A percentile compares a stretch with the other conserved stretches of the same genome.
These are phyloP conservation scores for Bruguiera gymnorhiza DNA, from an alignment of 345 rosid species.

Conservation along the genomic window DNA sequence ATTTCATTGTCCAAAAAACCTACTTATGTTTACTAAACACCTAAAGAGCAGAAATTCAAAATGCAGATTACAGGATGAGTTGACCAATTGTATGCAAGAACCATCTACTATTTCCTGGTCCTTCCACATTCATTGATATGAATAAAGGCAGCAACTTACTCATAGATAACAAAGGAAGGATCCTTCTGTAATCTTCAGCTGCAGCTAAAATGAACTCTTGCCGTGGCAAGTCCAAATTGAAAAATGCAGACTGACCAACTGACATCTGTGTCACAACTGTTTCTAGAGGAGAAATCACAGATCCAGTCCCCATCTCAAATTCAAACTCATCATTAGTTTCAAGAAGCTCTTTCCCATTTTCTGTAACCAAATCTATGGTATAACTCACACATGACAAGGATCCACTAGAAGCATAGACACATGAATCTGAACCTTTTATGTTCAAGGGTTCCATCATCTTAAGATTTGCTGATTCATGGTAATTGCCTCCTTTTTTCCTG, in stretches of 20 bases:
- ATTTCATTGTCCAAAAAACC: too few relatives aligned
- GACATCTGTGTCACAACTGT: slow-evolving; percentile 68
- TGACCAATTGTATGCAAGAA: slow-evolving; percentile 11
- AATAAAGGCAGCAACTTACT: slow-evolving; percentile 39
- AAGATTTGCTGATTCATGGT: slow-evolving; percentile 20
- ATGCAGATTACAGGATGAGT: slow-evolving; percentile 3
- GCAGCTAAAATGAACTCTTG: slow-evolving; percentile 63
- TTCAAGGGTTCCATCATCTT: slow-evolving; percentile 23
- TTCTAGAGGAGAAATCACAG: slow-evolving; percentile 59
- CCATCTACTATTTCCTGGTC: neutral
- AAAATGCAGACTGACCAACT: slow-evolving; percentile 72
- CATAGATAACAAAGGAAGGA: slow-evolving; percentile 42
- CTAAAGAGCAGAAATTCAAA: slow-evolving; percentile 4
- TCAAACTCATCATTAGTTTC: slow-evolving; percentile 82
- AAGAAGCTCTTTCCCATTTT: slow-evolving; percentile 54
- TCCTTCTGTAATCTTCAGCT: slow-evolving; percentile 45
- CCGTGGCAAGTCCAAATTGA: slow-evolving; percentile 35
- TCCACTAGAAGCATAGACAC: slow-evolving; percentile 53
- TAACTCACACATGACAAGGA: slow-evolving; percentile 56
- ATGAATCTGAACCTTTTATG: slow-evolving; percentile 62
- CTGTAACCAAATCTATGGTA: slow-evolving; percentile 52
- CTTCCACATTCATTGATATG: slow-evolving; percentile 10
- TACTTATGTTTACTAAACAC: neutral
- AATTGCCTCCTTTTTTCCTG: slow-evolving; percentile 26
- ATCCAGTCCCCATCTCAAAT: slow-evolving; percentile 86